Base-by-base conservation (phyloP, 2,329 filamentous ascomycete species). In the Graphilbum sp. region DNA sequence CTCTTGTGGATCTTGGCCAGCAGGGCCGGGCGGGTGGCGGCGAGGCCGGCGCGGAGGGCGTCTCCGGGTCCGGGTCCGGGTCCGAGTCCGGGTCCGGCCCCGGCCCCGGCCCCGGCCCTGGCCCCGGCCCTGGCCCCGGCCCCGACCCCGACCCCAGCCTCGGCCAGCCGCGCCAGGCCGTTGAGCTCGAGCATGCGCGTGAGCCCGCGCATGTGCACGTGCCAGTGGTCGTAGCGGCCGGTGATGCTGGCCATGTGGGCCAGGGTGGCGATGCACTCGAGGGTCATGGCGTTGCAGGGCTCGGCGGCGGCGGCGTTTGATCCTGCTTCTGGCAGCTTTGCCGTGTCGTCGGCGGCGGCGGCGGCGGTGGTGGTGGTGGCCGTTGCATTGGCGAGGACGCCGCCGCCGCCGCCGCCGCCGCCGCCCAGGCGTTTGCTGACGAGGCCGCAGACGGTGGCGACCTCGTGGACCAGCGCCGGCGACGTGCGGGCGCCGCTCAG, bases 151-250 rank as follows among this genome's bases (percentile, higher is more conserved):
- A n/a, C n/a, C n/a, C n/a, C n/a, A n/a, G n/a, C n/a, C n/a, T n/a
- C n/a, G n/a, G n/a, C n/a, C 11, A 6, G n/a, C 12, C n/a, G n/a
- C n/a, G 23, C 8, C 31, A 5, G 11, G 32, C 19, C 19, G 12
- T 33, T 36, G 7, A 56, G 38, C 18, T 54, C 52, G 18, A 57
- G 47, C 17, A 58, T 47, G 21, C 52, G 49, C 29, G 47, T 41
- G 1, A 59, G 47, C 1, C 54, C 56, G 24, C 47, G 47, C 54
- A 59, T 59, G 27, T 59, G 56, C 13, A 58, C 42, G 36, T 55
- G 47, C 57, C 57, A 59, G 41, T 59, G 55, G 35, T 59, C 54
- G 34, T 56, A 49, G 16, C 55, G 50, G 15, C 55, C 54, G 8
- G 53, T 49, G 17, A 54, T 54, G n/a, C 49, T 51, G 19, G 49